Conservation (phyloP, 805 yeast species). For the Candida namnaoensis region DNA sequence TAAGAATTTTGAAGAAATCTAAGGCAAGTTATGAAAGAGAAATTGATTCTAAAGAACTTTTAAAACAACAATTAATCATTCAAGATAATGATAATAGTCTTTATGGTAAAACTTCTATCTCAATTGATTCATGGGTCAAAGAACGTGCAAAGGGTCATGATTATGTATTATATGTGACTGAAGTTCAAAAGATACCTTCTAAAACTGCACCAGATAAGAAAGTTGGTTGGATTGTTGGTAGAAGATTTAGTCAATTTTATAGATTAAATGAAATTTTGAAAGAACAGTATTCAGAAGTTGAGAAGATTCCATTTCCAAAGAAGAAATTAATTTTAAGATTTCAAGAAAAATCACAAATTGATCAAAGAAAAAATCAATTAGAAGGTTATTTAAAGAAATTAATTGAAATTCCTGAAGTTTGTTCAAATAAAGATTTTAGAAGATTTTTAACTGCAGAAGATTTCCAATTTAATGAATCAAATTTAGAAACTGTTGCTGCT, state of each 20-base stretch:
- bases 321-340: slow-evolving; percentile 63
- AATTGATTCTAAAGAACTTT: slow-evolving; percentile 62
- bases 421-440: slow-evolving; percentile 65
- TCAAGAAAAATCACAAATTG: slow-evolving; percentile 55
- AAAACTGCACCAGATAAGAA: slow-evolving; percentile 34
- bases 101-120: slow-evolving; percentile 52
- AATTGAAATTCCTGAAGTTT: slow-evolving; percentile 56
- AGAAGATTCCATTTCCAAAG: slow-evolving; percentile 45
- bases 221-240: slow-evolving; percentile 86
- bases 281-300: slow-evolving; percentile 39
- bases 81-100: slow-evolving; percentile 78
- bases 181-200: slow-evolving; percentile 45
- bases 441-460: slow-evolving; percentile 51
- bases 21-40: slow-evolving; percentile 60
- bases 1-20: slow-evolving; percentile 62
- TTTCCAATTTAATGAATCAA: slow-evolving; percentile 2
- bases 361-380: slow-evolving; percentile 50
- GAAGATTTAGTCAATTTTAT: slow-evolving; percentile 81
- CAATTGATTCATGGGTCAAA: slow-evolving; percentile 39
- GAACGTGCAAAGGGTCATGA: slow-evolving; percentile 47
- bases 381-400: slow-evolving; percentile 55
- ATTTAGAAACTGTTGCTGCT: not conserved
- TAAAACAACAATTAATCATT: slow-evolving; percentile 71
- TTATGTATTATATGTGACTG: slow-evolving; percentile 66
- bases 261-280: slow-evolving; percentile 59